Base-by-base conservation (phyloP, 2,329 filamentous ascomycete species). In the Penicillium digitatum region DNA sequence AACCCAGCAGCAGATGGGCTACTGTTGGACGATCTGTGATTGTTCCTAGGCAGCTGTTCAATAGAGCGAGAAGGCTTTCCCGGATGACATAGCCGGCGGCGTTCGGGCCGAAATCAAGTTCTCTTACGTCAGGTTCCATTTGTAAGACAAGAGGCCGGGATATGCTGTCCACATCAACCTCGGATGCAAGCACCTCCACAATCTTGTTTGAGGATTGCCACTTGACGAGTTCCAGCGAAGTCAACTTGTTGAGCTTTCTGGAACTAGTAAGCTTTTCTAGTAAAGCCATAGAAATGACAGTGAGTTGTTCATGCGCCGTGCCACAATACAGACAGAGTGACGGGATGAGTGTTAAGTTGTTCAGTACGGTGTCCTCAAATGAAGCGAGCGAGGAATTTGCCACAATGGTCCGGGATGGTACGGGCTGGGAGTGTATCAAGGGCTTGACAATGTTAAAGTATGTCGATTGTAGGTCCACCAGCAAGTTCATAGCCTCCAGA, bases 291-390 rank as follows among this genome's bases (percentile, higher is more conserved):
- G 91, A 93, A 14, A 86, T 85, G 57, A 96, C 79, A 0, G 90
- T 90, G 50, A 99, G 78, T 14, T 88, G 84, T 34, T 90, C 83
- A 65, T 96, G 89, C 0, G 88, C 89, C 52, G 92, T 87, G 14
- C 90, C 89, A 64, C 91, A 93, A 70, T 94, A 96, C 31, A 89
- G 82, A 29, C 92, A 92, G 24, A 99, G 78, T 62, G 94, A 87
- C 3, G 91, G 86, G 38, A 97, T 83, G 7, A 96, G 77, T 39
- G 82, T 80, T 27, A 99, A 77, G 64, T 94, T 87, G 55, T 87
- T 90, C 37, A 96, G 80, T 20, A 99, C 79, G 8, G 90, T 91
- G 67, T 99, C 95, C 69, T 97, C 93, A 65, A 99, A 93, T 0
- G 88, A 92, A n/a, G 88, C 81, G 62, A 93, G 88, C 0, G 90